Evolutionary conservation across 2,329 filamentous ascomycete species (phyloP).

Genomic region (Aspergillus novofumigatus): DNA sequence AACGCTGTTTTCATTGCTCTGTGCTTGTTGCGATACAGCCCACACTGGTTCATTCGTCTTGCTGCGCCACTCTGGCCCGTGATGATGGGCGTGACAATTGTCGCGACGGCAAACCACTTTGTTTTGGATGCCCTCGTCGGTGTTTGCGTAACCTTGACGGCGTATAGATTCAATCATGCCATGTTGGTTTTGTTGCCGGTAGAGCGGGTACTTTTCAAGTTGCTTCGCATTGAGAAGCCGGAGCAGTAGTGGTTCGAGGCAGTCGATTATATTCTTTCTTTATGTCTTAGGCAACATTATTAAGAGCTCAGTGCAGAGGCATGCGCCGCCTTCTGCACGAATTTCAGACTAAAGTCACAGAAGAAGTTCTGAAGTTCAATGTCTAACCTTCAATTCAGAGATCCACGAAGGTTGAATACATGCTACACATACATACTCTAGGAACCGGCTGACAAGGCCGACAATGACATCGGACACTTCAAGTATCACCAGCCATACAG

Average conservation of each 20-base stretch:
- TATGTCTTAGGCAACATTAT: not conserved
- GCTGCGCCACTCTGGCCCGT: slow-evolving; percentile 43
- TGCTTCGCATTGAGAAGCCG: slow-evolving; percentile 22
- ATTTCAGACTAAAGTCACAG: not conserved
- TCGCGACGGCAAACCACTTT: slow-evolving; percentile 66
- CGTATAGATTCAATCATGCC: slow-evolving; percentile 18
- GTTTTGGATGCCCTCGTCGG: slow-evolving; percentile 64
- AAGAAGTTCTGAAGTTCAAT: not conserved
- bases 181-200: slow-evolving; percentile 22
- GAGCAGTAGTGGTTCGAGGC: not conserved
- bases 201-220: slow-evolving; percentile 16
- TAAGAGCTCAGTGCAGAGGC: not conserved
- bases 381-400: not conserved
- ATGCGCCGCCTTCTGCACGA: not conserved
- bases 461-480: not conserved
- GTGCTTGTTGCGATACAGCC: slow-evolving; percentile 36
- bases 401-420: not conserved
- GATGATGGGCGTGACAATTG: slow-evolving; percentile 52
- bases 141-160: slow-evolving; percentile 32
- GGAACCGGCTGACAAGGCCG: not conserved
- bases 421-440: not conserved
- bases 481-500: not conserved
- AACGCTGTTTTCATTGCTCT: slow-evolving; percentile 27
- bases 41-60: slow-evolving; percentile 34
- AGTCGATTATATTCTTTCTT: not conserved